Evolutionary conservation across 2,329 filamentous ascomycete species (phyloP).

Genomic region (Trichophyton simii): DNA sequence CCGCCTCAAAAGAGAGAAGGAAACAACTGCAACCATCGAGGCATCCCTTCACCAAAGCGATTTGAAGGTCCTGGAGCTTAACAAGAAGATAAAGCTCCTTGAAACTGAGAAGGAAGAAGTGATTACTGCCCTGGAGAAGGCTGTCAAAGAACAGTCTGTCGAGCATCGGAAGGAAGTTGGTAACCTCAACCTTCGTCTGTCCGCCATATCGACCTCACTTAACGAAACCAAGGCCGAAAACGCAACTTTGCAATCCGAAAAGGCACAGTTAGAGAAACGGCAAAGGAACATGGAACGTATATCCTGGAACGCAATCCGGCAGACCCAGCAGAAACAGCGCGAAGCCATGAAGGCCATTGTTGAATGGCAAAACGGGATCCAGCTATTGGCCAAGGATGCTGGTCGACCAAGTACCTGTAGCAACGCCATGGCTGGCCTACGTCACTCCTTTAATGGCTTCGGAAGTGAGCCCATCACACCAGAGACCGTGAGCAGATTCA

Average conservation of each 20-base stretch:
- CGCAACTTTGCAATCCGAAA: slow-evolving; percentile 25
- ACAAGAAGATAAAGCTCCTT: slow-evolving; percentile 26
- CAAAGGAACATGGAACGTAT: slow-evolving; percentile 25
- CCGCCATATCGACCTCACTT: slow-evolving; percentile 30
- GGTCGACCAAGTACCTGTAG: neutral
- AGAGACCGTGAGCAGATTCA: slow-evolving; percentile 30
- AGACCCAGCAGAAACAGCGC: slow-evolving; percentile 26
- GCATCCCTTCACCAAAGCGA: slow-evolving; percentile 24
- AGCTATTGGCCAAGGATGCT: slow-evolving; percentile 13
- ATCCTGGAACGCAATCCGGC: slow-evolving; percentile 28
- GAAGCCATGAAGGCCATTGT: slow-evolving; percentile 17
- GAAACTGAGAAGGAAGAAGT: slow-evolving; percentile 21
- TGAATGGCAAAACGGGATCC: slow-evolving; percentile 13
- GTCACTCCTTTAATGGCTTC: slow-evolving; percentile 10
- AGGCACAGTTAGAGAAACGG: slow-evolving; percentile 26
- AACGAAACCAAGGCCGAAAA: slow-evolving; percentile 25
- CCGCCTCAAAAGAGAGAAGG: slow-evolving; percentile 24
- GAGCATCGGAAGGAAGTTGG: slow-evolving; percentile 27
- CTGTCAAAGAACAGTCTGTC: slow-evolving; percentile 16
- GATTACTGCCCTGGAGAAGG: slow-evolving; percentile 17
- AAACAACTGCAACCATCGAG: slow-evolving; percentile 25
- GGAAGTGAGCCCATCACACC: slow-evolving; percentile 34
- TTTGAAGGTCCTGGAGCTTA: slow-evolving; percentile 25
- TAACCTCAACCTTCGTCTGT: slow-evolving; percentile 31
- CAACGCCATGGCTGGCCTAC: neutral